Evolutionary conservation across 2,329 filamentous ascomycete genomes (phyloP), one percentile per base, ranked within the genome.

Genomic region (Myotisia sp.): DNA sequence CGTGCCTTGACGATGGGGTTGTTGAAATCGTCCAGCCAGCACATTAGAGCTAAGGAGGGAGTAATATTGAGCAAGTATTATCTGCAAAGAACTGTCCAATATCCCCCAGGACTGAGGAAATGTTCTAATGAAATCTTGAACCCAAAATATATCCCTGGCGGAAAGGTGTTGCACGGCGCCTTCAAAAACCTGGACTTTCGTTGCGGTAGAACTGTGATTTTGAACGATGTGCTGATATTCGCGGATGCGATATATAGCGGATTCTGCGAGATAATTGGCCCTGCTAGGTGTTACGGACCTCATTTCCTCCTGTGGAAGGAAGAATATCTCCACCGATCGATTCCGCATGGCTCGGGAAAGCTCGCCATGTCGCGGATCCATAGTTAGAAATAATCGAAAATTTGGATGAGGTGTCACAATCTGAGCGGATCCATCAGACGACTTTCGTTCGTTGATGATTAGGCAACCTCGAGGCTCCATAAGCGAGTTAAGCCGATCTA

Each of bases 281-380:
- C 47, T 20, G 24, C 14, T 9, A 13, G 9, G 27, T 8, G 43
- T 26, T 13, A 43, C 39, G 21, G 28, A 23, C 20, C 39, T 32
- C 12, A 39, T 36, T 12, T 42, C 29, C 8, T 34, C 42, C 6
- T 44, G 56, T 3, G 60, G 50, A 42, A 75, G 66, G 29, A 98
- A 64, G 48, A 77, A 90, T 6, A 98, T 79, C 56, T 98, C 92
- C 17, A 94, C 70, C 31, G 85, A 85, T 54, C 90, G 74, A 57
- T 98, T 98, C 37, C 92, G 71, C 90, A 98, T 98, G 1, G 90
- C 90, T 42, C 90, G 72, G 3, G 90, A 98, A 6, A 98, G 66
- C 55, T 98, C 90, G 12, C 90, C 92, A 54, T 93, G 82, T 32
- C 78, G 74, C 29, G 90, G 77, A 54, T 98, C 87, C 64, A 92